phyloP scores from a whole-genome alignment of 129 eudicot genomes.

The Kitagawia praeruptora region DNA sequence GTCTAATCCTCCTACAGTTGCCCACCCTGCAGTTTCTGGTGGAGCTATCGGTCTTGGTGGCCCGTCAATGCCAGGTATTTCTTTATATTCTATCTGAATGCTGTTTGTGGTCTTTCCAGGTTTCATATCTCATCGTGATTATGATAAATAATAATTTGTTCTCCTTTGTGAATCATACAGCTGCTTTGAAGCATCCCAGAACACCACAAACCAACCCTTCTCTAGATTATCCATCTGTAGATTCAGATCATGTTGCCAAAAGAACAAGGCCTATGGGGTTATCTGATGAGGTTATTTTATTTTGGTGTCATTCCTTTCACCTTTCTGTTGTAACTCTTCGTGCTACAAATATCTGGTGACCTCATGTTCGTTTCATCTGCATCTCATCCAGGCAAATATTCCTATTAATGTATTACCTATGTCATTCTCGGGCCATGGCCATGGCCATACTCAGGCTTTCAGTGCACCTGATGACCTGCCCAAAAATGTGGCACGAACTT shows the following conservation, averaged over 20 bases:
- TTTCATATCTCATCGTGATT: neutral
- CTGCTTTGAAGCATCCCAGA: constrained; percentile 83
- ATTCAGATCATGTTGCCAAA: constrained; percentile 67
- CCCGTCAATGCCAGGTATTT: constrained; percentile 62
- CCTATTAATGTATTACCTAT: constrained; percentile 67
- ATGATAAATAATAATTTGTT: neutral
- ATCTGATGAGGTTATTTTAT: constrained; percentile 59
- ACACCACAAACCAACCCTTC: constrained; percentile 67
- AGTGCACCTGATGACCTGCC: constrained; percentile 73
- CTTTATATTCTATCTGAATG: neutral
- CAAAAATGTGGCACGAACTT: constrained; percentile 56
- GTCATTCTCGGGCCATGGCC: constrained; percentile 70
- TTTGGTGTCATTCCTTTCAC: neutral
- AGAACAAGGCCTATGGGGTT: constrained; percentile 73
- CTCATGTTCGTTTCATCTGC: neutral
- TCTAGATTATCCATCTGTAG: constrained; percentile 72
- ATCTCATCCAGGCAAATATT: constrained; percentile 48
- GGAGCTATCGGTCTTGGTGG: constrained; percentile 73
- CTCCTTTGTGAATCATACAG: constrained; percentile 22
- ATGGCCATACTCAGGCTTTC: constrained; percentile 45
- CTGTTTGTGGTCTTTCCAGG: neutral
- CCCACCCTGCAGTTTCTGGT: constrained; percentile 71
- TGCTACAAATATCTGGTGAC: constrained; percentile 1
- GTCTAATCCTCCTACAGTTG: constrained; percentile 67
- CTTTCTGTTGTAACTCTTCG: neutral